Conservation (phyloP, 1,284 basidiomycete genomes). For the Ceratobasidium sp. region DNA sequence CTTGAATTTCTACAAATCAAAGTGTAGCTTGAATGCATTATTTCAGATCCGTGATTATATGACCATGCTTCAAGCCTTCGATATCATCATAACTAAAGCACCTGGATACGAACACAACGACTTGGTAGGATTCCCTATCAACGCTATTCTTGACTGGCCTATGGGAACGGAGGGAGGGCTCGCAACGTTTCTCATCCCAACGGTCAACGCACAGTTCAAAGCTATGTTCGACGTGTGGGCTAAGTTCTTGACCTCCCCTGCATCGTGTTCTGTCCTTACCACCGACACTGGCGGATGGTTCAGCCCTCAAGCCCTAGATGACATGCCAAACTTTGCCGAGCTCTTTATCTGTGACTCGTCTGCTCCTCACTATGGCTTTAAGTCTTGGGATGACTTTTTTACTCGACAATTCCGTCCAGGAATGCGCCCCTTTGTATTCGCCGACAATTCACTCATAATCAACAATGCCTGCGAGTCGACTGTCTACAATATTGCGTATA, state of each 20-base stretch:
- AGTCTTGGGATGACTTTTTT: constrained; percentile 68
- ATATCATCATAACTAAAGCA: constrained; percentile 58
- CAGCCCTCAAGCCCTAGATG: constrained; percentile 53
- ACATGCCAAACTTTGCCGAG: constrained; percentile 51
- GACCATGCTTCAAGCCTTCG: constrained; percentile 59
- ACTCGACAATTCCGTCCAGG: constrained; percentile 57
- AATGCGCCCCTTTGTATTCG: constrained; percentile 56
- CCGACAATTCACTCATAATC: constrained; percentile 57
- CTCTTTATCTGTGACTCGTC: constrained; percentile 60
- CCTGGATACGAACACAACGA: constrained; percentile 56
- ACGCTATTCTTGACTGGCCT: constrained; percentile 61
- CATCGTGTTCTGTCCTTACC: constrained; percentile 58
- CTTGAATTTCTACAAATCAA: not conserved
- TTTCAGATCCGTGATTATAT: constrained; percentile 59
- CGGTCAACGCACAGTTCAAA: constrained; percentile 57
- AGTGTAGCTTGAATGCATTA: not conserved
- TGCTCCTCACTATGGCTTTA: constrained; percentile 58
- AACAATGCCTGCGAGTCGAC: constrained; percentile 62
- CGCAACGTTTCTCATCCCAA: constrained; percentile 58
- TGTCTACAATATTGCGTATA: constrained; percentile 54
- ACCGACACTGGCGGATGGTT: constrained; percentile 60
- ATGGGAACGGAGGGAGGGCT: constrained; percentile 62
- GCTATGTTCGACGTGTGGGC: constrained; percentile 62
- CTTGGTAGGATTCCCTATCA: constrained; percentile 59
- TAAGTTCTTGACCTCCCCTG: constrained; percentile 59